Conservation (phyloP, 2,329 filamentous ascomycete genomes). For the Berkeleyomyces rouxiae region DNA sequence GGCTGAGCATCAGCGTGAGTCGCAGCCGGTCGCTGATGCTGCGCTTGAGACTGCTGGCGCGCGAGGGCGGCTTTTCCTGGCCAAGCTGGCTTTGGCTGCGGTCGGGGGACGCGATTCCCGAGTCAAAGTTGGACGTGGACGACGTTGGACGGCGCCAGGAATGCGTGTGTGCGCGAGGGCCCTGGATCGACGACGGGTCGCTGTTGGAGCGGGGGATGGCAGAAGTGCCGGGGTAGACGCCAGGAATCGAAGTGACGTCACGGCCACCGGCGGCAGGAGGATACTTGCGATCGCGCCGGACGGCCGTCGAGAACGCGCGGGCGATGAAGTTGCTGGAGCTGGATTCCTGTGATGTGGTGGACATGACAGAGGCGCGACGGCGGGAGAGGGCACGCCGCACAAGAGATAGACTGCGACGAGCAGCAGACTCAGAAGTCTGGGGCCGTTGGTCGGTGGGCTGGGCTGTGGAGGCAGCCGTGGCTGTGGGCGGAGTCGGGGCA, state of each 20-base stretch:
- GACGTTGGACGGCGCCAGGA: constrained; percentile 7
- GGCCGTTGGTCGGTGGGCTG: constrained; percentile 17
- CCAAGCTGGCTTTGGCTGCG: constrained; percentile 1
- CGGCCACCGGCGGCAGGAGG: constrained; percentile 10
- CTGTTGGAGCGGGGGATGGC: constrained; percentile 6
- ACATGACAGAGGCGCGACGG: constrained; percentile 25
- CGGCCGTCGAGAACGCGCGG: constrained; percentile 6
- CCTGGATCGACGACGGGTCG: not conserved
- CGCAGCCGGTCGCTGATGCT: constrained; percentile 38
- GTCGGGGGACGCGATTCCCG: not conserved
- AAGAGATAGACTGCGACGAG: constrained; percentile 32
- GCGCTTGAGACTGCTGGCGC: constrained; percentile 30
- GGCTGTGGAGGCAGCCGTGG: constrained; percentile 16
- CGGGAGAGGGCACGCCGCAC: constrained; percentile 37
- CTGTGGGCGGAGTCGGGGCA: constrained; percentile 35
- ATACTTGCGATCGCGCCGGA: constrained; percentile 11
- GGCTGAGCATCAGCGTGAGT: constrained; percentile 44
- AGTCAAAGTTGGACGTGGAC: constrained; percentile 23
- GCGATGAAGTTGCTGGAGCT: constrained; percentile 4
- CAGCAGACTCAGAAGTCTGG: constrained; percentile 18
- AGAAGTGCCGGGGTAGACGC: constrained; percentile 2
- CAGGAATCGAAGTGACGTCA: constrained; percentile 9
- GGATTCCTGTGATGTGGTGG: constrained; percentile 7
- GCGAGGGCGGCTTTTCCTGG: constrained; percentile 7
- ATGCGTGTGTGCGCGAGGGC: constrained; percentile 2